Base-by-base conservation (phyloP, 768 basidiomycete species). In the Pleurotus eryngii region DNA sequence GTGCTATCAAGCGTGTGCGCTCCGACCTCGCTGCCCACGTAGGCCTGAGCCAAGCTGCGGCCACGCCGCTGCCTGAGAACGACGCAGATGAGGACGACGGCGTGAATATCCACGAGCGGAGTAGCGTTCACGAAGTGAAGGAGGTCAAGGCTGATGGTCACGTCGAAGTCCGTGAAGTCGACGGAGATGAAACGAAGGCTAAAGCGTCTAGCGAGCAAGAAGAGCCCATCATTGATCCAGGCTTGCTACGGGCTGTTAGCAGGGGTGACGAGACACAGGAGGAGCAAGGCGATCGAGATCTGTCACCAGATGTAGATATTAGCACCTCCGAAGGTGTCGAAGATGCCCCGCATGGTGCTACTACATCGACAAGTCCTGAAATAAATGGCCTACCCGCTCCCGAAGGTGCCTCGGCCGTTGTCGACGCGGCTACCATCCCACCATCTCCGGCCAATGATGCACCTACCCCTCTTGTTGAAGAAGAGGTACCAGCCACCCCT, bases 1-100 rank as follows among this genome's bases (percentile, higher is more conserved):
- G 91, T 61, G 89, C 92, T 3, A 89, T 95, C 72, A 92, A 93
- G 74, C 85, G 90, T 26, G 90, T 92, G 17, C 77, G 91, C 55
- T 92, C 89, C 46, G 93, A 95, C 73, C 75, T 92, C 18, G 90
- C 89, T 8, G 85, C 85, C 9, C 91, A 94, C 65, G 70, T 78
- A 55, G 73, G 81, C 45, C 37, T 56, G 18, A 46, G 50, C 14
- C 17, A 38, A 15, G 37, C 37, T 42, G 9, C 55, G 9, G 46
- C 11, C 15, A 14, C 26, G 42, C 50, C 46, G 20, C 17, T 30
- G 5, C n/a, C 27, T 18, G 11, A 18, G 15, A 24, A 17, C 2
- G 15, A 15, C 15, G 48, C 30, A 24, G 48, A 17, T 15, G 14
- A 15, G 24, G 26, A 48, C 26, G 18, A 35, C 17, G 57, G 43